A percentile compares a stretch with the other conserved stretches of the same genome.
phyloP scores from a whole-genome alignment of 169 alveolate genomes.

The Fabrea salina region DNA sequence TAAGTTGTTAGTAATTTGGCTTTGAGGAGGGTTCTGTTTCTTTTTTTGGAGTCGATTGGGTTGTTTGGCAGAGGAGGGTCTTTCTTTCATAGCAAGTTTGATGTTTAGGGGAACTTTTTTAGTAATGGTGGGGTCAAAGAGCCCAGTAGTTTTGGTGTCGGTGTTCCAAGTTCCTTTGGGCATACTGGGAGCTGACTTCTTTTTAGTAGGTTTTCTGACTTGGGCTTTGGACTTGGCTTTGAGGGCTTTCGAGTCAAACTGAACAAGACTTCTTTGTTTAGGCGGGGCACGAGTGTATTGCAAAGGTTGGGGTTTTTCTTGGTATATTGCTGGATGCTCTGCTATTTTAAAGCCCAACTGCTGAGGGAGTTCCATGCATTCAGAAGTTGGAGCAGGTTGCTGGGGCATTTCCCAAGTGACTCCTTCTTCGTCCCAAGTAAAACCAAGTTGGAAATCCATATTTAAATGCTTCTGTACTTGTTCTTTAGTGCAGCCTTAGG shows the following conservation, averaged over 20 bases:
- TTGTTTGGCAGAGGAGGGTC: not conserved
- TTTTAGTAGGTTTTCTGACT: not conserved
- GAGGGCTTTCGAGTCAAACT: conserved; percentile 7
- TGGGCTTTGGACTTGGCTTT: not conserved
- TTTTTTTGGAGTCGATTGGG: not conserved
- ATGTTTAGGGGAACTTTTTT: conserved; percentile 8
- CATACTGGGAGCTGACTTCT: not conserved
- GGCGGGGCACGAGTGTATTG: not conserved
- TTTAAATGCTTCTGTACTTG: no score
- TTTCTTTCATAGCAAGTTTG: conserved; percentile 26
- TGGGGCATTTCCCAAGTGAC: not conserved
- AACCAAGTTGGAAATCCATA: conserved; percentile 16
- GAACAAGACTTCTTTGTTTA: not conserved
- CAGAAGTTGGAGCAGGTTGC: not conserved
- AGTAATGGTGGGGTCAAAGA: not conserved
- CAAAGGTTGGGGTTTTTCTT: conserved; percentile 14
- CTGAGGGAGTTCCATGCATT: not conserved
- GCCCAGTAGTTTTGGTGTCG: conserved; percentile 7
- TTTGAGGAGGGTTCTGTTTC: not conserved
- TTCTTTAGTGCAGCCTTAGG: no score
- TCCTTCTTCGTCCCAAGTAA: conserved; percentile 17
- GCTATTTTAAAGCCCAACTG: not conserved
- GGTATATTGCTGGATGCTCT: not conserved
- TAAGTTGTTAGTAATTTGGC: not conserved
- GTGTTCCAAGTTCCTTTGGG: conserved; percentile 20